Percentiles rank a stretch among this genome's conserved stretches.
Evolutionary conservation across 2,329 filamentous ascomycete genomes (phyloP).

Genomic region (Fusarium sp.): DNA sequence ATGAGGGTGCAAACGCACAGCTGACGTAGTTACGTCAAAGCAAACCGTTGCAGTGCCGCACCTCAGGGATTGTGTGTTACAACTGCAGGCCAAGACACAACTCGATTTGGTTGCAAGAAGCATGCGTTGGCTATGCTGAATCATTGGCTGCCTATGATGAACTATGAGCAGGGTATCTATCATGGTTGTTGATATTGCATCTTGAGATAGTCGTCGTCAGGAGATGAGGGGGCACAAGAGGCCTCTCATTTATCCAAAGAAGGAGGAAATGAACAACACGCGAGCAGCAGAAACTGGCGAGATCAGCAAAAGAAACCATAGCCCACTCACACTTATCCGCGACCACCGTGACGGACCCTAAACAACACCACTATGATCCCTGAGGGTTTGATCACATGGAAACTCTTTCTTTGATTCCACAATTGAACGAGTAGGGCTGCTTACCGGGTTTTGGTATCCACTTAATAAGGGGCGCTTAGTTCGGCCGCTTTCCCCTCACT

Average conservation of each 20-base stretch:
- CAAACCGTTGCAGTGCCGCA: constrained; percentile 36
- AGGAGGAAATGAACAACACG: constrained; percentile 34
- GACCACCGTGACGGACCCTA: constrained; percentile 7
- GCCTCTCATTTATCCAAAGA: constrained; percentile 29
- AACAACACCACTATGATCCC: constrained; percentile 31
- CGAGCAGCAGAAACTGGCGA: constrained; percentile 16
- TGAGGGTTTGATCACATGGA: constrained; percentile 42
- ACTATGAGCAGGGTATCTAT: constrained; percentile 18
- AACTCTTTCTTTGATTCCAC: constrained; percentile 32
- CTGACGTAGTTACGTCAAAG: constrained; percentile 35
- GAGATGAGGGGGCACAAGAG: constrained; percentile 33
- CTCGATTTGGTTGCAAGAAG: constrained; percentile 42
- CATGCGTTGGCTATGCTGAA: constrained; percentile 41
- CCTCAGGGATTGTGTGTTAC: constrained; percentile 32
- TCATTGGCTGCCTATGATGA: constrained; percentile 37
- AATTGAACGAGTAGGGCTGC: constrained; percentile 35
- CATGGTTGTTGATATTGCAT: neutral
- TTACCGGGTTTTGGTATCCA: constrained; percentile 38
- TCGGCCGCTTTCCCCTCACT: constrained; percentile 43
- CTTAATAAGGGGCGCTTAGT: constrained; percentile 44
- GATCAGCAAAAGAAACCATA: constrained; percentile 1
- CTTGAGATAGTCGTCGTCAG: neutral
- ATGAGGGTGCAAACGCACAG: constrained; percentile 25
- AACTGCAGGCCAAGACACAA: constrained; percentile 47
- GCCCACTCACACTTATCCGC: constrained; percentile 35